Conservation (phyloP, 768 basidiomycete genomes). For the Leccinum variicolor region DNA sequence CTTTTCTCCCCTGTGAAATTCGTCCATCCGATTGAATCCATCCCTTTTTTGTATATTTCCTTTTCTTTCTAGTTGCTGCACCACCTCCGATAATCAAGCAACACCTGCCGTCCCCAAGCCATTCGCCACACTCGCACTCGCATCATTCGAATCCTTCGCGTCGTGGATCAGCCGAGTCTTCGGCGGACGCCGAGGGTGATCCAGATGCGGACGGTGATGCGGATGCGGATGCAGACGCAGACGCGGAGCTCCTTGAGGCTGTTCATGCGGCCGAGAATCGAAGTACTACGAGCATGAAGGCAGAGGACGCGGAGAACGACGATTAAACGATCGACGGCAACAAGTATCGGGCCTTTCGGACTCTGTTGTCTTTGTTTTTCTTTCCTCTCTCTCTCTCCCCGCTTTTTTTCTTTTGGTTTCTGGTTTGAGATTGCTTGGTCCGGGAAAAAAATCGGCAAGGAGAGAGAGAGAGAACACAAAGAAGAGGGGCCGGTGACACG, state of each 20-base stretch:
- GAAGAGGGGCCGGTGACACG: background rate
- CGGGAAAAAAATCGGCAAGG: conserved; percentile 14
- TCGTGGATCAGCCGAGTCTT: conserved; percentile 27
- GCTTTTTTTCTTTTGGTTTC: background rate
- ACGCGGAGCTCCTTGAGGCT: conserved; percentile 49
- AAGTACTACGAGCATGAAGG: conserved; percentile 31
- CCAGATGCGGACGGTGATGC: conserved; percentile 40
- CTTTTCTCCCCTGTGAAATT: background rate
- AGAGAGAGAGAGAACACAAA: conserved; percentile 6
- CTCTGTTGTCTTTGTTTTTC: background rate
- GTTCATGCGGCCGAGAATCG: conserved; percentile 49
- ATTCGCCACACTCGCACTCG: conserved; percentile 19
- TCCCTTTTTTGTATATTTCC: background rate
- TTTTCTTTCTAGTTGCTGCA: conserved; percentile 7
- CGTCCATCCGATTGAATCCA: background rate
- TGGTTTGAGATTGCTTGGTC: conserved; percentile 5
- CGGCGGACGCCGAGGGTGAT: conserved; percentile 30
- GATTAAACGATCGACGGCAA: conserved; percentile 12
- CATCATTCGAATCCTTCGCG: conserved; percentile 21
- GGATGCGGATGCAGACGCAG: conserved; percentile 34
- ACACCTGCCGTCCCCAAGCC: conserved; percentile 25
- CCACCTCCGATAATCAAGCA: conserved; percentile 12
- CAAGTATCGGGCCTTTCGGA: background rate
- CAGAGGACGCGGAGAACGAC: conserved; percentile 24
- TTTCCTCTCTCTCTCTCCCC: background rate